Evolutionary conservation across 2,329 filamentous ascomycete species (phyloP).

Genomic region (Pezicula rhizophila): DNA sequence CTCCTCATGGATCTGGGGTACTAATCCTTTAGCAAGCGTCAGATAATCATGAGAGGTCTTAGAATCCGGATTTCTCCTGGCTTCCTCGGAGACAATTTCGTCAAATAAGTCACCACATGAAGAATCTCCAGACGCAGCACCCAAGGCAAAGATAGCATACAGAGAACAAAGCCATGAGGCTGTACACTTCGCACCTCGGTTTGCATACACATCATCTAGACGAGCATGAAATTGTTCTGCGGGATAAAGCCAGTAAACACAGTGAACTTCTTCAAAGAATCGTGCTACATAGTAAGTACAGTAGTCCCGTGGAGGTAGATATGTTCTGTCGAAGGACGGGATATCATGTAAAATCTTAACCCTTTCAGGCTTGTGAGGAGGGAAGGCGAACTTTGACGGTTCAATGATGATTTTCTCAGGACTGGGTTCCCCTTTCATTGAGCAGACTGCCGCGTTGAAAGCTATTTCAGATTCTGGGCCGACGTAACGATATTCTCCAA

Average conservation of each 20-base stretch:
- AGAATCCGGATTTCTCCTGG: background rate
- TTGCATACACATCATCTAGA: conserved; percentile 12
- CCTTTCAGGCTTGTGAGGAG: conserved; percentile 9
- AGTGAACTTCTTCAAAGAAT: conserved; percentile 16
- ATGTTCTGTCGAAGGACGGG: conserved; percentile 4
- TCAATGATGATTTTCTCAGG: conserved; percentile 13
- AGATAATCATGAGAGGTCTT: conserved; percentile 12
- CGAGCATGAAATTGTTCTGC: conserved; percentile 13
- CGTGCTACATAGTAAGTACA: conserved; percentile 13
- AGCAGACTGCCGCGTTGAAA: conserved; percentile 16
- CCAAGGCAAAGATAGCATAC: conserved; percentile 14
- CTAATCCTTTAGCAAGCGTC: conserved; percentile 11
- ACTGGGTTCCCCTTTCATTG: conserved; percentile 12
- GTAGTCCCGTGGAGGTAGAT: conserved; percentile 12
- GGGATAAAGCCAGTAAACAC: conserved; percentile 15
- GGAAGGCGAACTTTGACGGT: conserved; percentile 12
- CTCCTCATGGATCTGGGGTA: conserved; percentile 14
- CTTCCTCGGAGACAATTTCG: conserved; percentile 1
- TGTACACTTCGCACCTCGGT: conserved; percentile 3
- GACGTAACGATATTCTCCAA: conserved; percentile 16
- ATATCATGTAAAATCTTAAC: conserved; percentile 1
- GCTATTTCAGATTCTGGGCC: conserved; percentile 16
- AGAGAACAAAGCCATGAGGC: conserved; percentile 16
- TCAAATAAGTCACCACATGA: background rate
- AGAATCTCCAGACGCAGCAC: conserved; percentile 6